These are phyloP conservation scores for Adansonia grandidieri DNA, from an alignment of 441 rosid genomes.

Conservation along the genomic window DNA sequence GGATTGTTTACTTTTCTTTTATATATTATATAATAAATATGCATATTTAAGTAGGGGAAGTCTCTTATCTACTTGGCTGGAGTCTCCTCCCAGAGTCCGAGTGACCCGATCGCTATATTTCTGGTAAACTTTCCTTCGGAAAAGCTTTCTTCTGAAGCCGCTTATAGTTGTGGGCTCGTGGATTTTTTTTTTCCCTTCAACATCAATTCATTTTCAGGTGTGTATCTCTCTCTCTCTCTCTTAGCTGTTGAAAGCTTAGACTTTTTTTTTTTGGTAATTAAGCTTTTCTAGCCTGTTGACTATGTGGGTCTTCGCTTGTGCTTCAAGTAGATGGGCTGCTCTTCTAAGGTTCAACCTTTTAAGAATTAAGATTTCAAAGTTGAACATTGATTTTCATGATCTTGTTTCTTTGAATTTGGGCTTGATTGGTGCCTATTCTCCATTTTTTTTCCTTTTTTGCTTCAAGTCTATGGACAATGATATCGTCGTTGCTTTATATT, in stretches of 20 bases:
- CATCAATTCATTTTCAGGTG: conserved; percentile 24
- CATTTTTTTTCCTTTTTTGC: not conserved
- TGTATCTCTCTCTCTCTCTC: not conserved
- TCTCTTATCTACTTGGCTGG: conserved; percentile 14
- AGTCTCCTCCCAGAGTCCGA: conserved; percentile 4
- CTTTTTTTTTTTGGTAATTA: not conserved
- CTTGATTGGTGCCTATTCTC: not conserved
- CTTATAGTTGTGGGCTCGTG: not conserved
- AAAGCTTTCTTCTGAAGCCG: not conserved
- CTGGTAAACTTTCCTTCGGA: not conserved
- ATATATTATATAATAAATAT: not conserved
- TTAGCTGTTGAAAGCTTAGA: not conserved
- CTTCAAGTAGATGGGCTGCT: not conserved
- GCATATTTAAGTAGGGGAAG: not conserved
- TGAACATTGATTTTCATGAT: conserved; percentile 1
- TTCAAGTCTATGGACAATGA: not conserved
- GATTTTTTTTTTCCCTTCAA: conserved; percentile 21
- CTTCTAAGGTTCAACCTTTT: conserved; percentile 17
- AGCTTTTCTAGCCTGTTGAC: conserved; percentile 22
- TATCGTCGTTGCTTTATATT: conserved; percentile 12
- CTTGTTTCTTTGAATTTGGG: conserved; percentile 8
- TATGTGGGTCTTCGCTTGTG: conserved; percentile 22
- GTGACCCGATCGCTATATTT: conserved; percentile 21
- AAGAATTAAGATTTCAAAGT: not conserved
- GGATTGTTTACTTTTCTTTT: not conserved